These are phyloP conservation scores for Psilocybe mexicana DNA, from an alignment of 1,284 basidiomycete genomes.

Conservation along the genomic window DNA sequence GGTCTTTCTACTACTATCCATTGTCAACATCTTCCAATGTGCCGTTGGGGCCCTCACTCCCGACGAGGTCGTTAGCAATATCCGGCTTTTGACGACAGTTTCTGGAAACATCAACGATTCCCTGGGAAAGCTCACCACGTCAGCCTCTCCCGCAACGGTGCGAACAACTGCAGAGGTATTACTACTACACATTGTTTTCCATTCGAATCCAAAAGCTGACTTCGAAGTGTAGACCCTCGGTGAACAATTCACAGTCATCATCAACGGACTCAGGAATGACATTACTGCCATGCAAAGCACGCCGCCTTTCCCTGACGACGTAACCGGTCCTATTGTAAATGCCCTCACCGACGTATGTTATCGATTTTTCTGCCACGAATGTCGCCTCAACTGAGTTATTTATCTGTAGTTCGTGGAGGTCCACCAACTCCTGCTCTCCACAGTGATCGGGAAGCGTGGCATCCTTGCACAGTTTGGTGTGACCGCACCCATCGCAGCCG, in stretches of 20 bases:
- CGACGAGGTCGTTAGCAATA: neutral
- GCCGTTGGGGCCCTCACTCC: neutral
- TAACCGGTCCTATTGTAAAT: neutral
- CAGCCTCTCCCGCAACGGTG: too few species aligned
- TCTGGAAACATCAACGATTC: too few species aligned
- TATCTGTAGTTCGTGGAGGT: neutral
- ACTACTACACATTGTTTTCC: too few species aligned
- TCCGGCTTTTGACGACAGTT: too few species aligned
- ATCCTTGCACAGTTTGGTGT: slow-evolving; percentile 8
- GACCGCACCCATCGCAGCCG: slow-evolving; percentile 8
- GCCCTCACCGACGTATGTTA: neutral
- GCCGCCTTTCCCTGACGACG: neutral
- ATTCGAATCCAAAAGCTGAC: too few species aligned
- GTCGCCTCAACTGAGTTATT: neutral
- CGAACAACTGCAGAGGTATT: too few species aligned
- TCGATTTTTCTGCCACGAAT: neutral
- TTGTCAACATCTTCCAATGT: neutral
- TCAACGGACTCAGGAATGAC: neutral
- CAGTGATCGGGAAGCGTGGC: slow-evolving; percentile 6
- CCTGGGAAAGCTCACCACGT: too few species aligned
- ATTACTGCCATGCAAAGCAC: neutral
- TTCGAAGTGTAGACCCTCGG: too few species aligned
- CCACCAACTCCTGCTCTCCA: slow-evolving; percentile 2
- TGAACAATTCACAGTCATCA: neutral
- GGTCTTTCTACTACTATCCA: too few species aligned